Base-by-base conservation (phyloP, 2,329 filamentous ascomycete species). In the Alternaria dauci region DNA sequence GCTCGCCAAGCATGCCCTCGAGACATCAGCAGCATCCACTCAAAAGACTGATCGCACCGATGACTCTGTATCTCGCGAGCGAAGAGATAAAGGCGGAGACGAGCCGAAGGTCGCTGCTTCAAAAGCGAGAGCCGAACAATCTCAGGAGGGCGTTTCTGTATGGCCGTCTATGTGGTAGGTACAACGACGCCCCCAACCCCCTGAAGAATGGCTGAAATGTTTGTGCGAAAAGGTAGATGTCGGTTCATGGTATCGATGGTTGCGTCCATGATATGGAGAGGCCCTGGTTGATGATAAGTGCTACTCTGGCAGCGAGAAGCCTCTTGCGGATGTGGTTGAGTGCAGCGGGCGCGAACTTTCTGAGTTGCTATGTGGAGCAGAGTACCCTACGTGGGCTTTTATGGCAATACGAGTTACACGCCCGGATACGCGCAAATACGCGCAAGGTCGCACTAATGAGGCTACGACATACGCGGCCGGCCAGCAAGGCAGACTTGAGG, bases 81-180 rank as follows among this genome's bases (percentile, higher is more conserved):
- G 11, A 23, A n/a, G 1, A 11, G n/a, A 30, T 23, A 41, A 36
- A 26, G 25, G 51, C n/a, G 53, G 39, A 38, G 23, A 54, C 30
- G 34, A 50, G 28, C 32, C 50, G n/a, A 26, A 52, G n/a, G 34
- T 52, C 26, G 26, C 53, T 1, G 46, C 39, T 30, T n/a, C 55
- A 14, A 28, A 51, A 7, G 3, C 43, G 50, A 23, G 23, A 5
- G 36, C 16, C 18, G 23, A 9, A 25, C 20, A 36, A 20, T 30
- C 32, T 4, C 50, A 52, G 41, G 48, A 59, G 5, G 44, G 58
- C 12, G 44, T 63, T 18, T 68, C 66, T 0, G 53, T 68, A n/a
- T 71, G 69, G 69, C 52, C 67, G 28, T 57, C 70, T 47, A 30
- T 71, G 30, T 73, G 66, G 71, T 71, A 23, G 14, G 39, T 26